Percentiles rank a stretch among this genome's conserved stretches.
Conservation (phyloP, 306 rosid species). For the Cicer arietinum region DNA sequence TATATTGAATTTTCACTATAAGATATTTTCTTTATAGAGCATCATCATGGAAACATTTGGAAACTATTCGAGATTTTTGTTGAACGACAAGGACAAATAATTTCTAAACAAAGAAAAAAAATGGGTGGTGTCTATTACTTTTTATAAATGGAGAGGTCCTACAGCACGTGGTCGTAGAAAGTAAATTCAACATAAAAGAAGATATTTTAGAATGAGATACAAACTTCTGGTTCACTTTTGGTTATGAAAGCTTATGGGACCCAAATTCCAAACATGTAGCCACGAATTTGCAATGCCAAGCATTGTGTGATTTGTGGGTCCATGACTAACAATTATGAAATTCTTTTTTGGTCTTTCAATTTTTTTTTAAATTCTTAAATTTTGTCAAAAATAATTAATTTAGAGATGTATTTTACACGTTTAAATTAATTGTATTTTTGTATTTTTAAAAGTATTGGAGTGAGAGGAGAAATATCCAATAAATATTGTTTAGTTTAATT, state of each 20-base stretch:
- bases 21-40: constrained; percentile 18
- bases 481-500: neutral
- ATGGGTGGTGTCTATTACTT: constrained; percentile 18
- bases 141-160: constrained; percentile 36
- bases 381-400: no score
- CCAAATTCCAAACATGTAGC: constrained; percentile 34
- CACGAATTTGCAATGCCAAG: constrained; percentile 22
- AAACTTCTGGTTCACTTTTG: constrained; percentile 39
- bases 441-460: no score
- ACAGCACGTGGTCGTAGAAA: constrained; percentile 48
- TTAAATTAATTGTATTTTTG: no score
- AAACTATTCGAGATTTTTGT: constrained; percentile 16
- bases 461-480: no score
- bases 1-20: neutral
- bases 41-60: constrained; percentile 19
- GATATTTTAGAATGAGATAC: constrained; percentile 4
- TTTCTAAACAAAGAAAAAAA: constrained; percentile 9
- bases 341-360: no score
- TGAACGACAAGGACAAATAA: neutral
- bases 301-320: constrained; percentile 41
- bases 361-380: no score
- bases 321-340: neutral
- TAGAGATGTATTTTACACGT: no score
- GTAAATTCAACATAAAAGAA: constrained; percentile 16
- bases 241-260: constrained; percentile 39